Conservation (phyloP, 2,329 filamentous ascomycete genomes). For the Diaporthe sp. region DNA sequence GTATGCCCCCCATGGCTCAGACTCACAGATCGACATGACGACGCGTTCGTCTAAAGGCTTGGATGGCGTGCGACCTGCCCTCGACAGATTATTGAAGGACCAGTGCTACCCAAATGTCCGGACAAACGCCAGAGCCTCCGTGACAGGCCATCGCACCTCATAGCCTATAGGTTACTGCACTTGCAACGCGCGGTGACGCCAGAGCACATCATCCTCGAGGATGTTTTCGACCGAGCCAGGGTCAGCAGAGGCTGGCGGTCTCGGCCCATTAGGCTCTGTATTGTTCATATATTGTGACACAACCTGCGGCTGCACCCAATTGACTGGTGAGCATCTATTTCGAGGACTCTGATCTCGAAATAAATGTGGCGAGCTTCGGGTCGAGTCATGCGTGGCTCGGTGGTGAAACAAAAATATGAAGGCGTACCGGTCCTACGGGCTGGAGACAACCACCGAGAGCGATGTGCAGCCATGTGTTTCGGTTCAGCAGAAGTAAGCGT, state of each 20-base stretch:
- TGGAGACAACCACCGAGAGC: not conserved
- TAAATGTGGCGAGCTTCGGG: not conserved
- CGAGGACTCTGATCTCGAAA: not conserved
- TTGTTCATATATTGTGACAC: not conserved
- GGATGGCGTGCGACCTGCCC: not conserved
- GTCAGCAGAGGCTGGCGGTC: not conserved
- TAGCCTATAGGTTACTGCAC: not conserved
- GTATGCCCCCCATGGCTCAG: not conserved
- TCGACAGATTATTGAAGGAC: constrained; percentile 1
- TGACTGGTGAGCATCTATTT: constrained; percentile 3
- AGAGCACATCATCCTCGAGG: constrained; percentile 25
- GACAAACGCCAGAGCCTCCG: constrained; percentile 18
- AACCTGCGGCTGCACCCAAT: not conserved
- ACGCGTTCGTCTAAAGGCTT: constrained; percentile 9
- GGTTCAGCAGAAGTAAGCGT: constrained; percentile 1
- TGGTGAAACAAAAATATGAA: not conserved
- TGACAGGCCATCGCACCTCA: not conserved
- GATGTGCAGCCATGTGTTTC: constrained; percentile 1
- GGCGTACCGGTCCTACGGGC: constrained; percentile 4
- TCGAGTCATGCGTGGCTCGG: constrained; percentile 13
- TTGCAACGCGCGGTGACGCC: constrained; percentile 1
- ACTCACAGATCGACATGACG: constrained; percentile 8
- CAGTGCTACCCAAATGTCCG: constrained; percentile 15
- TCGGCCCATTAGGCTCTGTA: constrained; percentile 1
- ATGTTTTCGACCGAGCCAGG: constrained; percentile 2